These are phyloP conservation scores for Leersia perrieri DNA, from an alignment of 176 grass and related monocot species.

Conservation along the genomic window DNA sequence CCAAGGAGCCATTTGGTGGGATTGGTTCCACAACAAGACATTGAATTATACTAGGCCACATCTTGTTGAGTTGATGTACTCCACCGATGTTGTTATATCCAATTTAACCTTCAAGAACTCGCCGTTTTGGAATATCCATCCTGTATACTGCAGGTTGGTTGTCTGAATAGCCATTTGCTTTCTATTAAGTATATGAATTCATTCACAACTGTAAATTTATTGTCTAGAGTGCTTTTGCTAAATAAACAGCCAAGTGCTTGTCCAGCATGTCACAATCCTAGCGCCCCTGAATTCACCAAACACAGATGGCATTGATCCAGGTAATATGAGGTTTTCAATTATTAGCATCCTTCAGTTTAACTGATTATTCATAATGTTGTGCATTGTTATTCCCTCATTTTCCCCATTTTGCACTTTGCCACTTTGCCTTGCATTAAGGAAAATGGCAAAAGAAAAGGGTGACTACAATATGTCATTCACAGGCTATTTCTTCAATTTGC, in stretches of 20 bases:
- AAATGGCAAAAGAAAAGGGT: background rate
- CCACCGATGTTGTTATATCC: constrained; percentile 77
- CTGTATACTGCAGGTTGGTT: constrained; percentile 90
- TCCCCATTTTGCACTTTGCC: background rate
- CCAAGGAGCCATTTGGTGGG: constrained; percentile 91
- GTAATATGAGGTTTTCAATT: constrained; percentile 36
- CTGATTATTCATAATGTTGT: background rate
- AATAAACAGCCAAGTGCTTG: constrained; percentile 86
- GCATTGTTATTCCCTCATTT: background rate
- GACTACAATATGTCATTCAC: background rate
- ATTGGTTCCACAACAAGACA: constrained; percentile 60
- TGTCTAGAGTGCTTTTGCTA: constrained; percentile 47
- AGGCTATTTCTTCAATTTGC: background rate
- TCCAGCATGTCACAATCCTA: constrained; percentile 81
- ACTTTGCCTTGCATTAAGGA: background rate
- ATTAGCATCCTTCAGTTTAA: background rate
- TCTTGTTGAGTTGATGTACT: constrained; percentile 89
- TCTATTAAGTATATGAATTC: constrained; percentile 46
- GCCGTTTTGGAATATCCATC: constrained; percentile 95
- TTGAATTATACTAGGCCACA: constrained; percentile 88
- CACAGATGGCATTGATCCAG: constrained; percentile 84
- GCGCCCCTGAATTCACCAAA: constrained; percentile 88
- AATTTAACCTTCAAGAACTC: constrained; percentile 92
- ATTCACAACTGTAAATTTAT: constrained; percentile 41
- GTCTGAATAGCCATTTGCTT: constrained; percentile 31